A percentile compares a stretch with the other conserved stretches of the same genome.
Evolutionary conservation across 2,329 filamentous ascomycete species (phyloP).

Genomic region (Hirsutella rhossiliensis): DNA sequence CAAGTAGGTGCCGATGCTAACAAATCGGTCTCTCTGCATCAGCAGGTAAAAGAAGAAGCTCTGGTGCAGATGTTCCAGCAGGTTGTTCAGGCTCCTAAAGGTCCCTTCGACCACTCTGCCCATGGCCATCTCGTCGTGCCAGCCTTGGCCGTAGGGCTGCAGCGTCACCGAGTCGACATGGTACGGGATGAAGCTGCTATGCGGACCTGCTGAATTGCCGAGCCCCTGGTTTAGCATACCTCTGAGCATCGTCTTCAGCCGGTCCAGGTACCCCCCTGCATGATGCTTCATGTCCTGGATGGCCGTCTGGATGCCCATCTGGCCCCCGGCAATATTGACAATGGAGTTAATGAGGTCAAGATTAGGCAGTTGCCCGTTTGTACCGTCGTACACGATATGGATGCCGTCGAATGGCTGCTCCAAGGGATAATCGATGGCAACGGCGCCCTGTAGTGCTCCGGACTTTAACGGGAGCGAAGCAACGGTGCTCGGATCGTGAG

Average conservation of each 20-base stretch:
- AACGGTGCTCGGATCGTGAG: constrained; percentile 60
- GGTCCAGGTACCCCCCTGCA: constrained; percentile 64
- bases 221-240: constrained; percentile 89
- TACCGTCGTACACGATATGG: constrained; percentile 87
- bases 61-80: constrained; percentile 93
- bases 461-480: constrained; percentile 78
- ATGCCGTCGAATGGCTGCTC: constrained; percentile 76
- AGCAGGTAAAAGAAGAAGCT: constrained; percentile 99
- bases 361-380: constrained; percentile 92
- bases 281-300: constrained; percentile 87
- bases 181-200: constrained; percentile 95
- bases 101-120: constrained; percentile 82
- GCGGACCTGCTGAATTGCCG: constrained; percentile 78
- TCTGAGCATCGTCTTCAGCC: constrained; percentile 76
- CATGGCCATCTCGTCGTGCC: constrained; percentile 96
- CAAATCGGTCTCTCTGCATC: constrained; percentile 83
- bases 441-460: constrained; percentile 80
- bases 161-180: constrained; percentile 94
- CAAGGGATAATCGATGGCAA: constrained; percentile 88
- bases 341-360: constrained; percentile 93
- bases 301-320: constrained; percentile 78
- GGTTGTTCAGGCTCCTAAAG: constrained; percentile 88
- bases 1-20: constrained; percentile 95
- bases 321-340: constrained; percentile 72
- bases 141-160: constrained; percentile 79